Evolutionary conservation across 495 filamentous ascomycete genomes (phyloP).

Genomic region (Xylaria venustula): DNA sequence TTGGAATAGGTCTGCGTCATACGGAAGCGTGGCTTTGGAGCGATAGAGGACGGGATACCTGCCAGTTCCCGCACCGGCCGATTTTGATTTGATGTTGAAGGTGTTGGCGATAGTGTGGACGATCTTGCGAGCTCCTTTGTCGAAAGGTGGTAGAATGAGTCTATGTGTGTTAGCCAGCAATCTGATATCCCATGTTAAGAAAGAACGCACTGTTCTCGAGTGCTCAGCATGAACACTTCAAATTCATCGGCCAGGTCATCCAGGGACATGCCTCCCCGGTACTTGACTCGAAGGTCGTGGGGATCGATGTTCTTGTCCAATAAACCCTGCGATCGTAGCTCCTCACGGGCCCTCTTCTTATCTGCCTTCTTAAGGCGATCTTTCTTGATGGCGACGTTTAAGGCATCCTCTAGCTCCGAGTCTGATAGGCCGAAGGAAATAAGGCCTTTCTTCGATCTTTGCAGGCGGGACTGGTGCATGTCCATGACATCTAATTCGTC

Average conservation of each 20-base stretch:
- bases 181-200: neutral
- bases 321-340: constrained; percentile 73
- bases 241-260: constrained; percentile 73
- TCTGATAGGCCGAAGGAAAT: constrained; percentile 63
- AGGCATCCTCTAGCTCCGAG: constrained; percentile 63
- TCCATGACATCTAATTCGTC: constrained; percentile 83
- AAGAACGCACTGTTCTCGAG: constrained; percentile 58
- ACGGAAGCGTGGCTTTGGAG: constrained; percentile 59
- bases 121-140: constrained; percentile 67
- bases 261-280: constrained; percentile 66
- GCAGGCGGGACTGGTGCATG: constrained; percentile 59
- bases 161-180: constrained; percentile 42
- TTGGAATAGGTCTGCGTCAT: constrained; percentile 48
- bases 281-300: constrained; percentile 68
- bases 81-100: constrained; percentile 79
- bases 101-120: constrained; percentile 72
- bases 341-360: constrained; percentile 75
- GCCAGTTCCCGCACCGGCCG: constrained; percentile 66
- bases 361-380: constrained; percentile 80
- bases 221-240: constrained; percentile 63
- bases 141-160: constrained; percentile 79
- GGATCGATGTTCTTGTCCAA: constrained; percentile 65
- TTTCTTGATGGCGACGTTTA: constrained; percentile 65
- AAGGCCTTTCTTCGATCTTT: constrained; percentile 38
- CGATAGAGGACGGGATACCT: constrained; percentile 79